Base-by-base conservation (phyloP, 345 rosid genomes). In the Salix caprea region DNA sequence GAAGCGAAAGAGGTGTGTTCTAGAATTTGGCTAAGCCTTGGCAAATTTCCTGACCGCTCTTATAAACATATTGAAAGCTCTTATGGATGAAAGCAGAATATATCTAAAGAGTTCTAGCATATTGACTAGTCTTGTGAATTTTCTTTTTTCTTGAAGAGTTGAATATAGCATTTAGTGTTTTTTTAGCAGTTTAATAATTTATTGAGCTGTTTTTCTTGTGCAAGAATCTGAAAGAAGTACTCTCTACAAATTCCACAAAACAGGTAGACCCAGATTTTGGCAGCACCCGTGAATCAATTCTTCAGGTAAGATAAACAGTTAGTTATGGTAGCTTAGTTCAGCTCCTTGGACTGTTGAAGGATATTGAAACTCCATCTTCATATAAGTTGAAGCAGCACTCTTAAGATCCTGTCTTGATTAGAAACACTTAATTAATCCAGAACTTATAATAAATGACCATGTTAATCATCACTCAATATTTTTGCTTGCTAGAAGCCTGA, bases 231-330 rank as follows among this genome's bases (percentile, higher is more conserved):
- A 88, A 78, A 78, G 91, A 85, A 76, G 89, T 83, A 69, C 83
- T 92, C 73, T 81, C 89, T 66, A 84, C 88, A 69, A 85, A 71
- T 80, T 78, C 77, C 65, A 67, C 83, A 56, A 86, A 83, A 56
- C 81, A 82, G 79, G 74, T 80, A 52, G 88, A 89, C 67, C 82
- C 88, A 58, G 93, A 91, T 74, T 91, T 91, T 77, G 87, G 89
- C 61, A 73, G 88, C 71, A 85, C 90, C 46, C 89, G 94, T 62
- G 95, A 91, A 74, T 86, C 92, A 34, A 81, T 92, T 85, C 95
- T 92, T 80, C 93, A 92, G 90, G 95, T 92, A 75, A 82, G 78
- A 74, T 13, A 75, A 73, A 67, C 48, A 26, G 58, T 36, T 19
- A 71, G 28, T 3, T 7, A 8, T 26, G 37, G 42, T 54, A 48